Conservation (phyloP, 2,329 filamentous ascomycete genomes). For the Cercospora sesami region DNA sequence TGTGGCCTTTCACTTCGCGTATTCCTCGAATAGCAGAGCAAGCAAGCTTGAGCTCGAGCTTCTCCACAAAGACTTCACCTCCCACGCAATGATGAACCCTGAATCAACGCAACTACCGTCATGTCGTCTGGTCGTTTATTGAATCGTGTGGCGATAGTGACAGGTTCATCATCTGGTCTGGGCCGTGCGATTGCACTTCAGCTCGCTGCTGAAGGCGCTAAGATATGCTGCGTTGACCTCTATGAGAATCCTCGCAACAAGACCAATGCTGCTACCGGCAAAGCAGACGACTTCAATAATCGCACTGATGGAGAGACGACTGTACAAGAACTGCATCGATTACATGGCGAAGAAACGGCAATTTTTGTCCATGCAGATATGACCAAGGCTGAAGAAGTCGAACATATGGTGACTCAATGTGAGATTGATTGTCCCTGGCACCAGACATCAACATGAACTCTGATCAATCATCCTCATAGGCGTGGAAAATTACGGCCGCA, state of each 20-base stretch:
- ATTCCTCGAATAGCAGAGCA: not conserved
- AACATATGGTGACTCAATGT: constrained; percentile 16
- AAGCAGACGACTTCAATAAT: constrained; percentile 37
- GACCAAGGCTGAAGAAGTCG: constrained; percentile 34
- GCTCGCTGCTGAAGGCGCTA: constrained; percentile 36
- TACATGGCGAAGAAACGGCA: constrained; percentile 20
- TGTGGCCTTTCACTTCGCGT: not conserved
- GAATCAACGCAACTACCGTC: not conserved
- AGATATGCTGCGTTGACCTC: constrained; percentile 37
- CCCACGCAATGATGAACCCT: not conserved
- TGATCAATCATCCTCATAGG: constrained; percentile 22
- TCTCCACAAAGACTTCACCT: not conserved
- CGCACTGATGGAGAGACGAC: constrained; percentile 26
- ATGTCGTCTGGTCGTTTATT: constrained; percentile 21
- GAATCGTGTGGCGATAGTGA: constrained; percentile 29
- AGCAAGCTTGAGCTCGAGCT: not conserved
- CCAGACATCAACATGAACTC: not conserved
- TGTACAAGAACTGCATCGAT: constrained; percentile 24
- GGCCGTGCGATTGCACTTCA: constrained; percentile 37
- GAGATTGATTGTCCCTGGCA: not conserved
- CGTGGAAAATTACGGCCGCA: constrained; percentile 36
- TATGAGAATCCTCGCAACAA: constrained; percentile 33
- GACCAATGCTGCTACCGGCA: constrained; percentile 35
- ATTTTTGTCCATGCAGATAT: constrained; percentile 39
- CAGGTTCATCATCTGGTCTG: constrained; percentile 36